These are phyloP conservation scores for Coprinellus aureogranulatus DNA, from an alignment of 768 basidiomycete genomes.

Conservation along the genomic window DNA sequence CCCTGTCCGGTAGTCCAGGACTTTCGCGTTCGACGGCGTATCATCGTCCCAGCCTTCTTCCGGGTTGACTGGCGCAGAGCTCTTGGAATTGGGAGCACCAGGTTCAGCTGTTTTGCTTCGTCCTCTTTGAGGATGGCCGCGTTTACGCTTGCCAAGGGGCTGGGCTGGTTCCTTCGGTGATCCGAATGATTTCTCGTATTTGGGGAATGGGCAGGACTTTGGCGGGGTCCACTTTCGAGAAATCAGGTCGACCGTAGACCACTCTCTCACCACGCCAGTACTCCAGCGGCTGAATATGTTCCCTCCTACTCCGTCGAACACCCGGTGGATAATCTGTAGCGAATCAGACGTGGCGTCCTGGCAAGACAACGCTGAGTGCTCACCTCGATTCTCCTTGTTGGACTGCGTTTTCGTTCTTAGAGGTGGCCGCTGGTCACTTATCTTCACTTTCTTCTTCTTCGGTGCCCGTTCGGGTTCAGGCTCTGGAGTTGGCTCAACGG, in stretches of 20 bases:
- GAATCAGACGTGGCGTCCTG: not conserved
- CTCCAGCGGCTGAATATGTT: slow-evolving; percentile 71
- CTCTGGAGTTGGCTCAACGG: slow-evolving; percentile 8
- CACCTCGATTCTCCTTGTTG: slow-evolving; percentile 45
- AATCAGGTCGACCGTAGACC: slow-evolving; percentile 62
- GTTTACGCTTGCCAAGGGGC: slow-evolving; percentile 36
- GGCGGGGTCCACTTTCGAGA: slow-evolving; percentile 24
- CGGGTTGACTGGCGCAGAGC: slow-evolving; percentile 35
- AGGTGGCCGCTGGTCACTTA: slow-evolving; percentile 18
- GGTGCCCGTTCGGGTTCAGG: slow-evolving; percentile 5
- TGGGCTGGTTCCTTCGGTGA: slow-evolving; percentile 41
- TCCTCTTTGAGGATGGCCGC: slow-evolving; percentile 20
- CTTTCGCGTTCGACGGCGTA: slow-evolving; percentile 63
- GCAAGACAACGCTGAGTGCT: slow-evolving; percentile 6
- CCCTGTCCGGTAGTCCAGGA: slow-evolving; percentile 63
- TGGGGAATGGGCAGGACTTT: slow-evolving; percentile 53
- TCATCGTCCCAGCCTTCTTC: slow-evolving; percentile 87
- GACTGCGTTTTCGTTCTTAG: slow-evolving; percentile 16
- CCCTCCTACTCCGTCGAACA: slow-evolving; percentile 69
- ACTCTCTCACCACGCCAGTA: slow-evolving; percentile 94
- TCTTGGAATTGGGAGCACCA: slow-evolving; percentile 9
- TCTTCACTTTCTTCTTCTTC: slow-evolving; percentile 36
- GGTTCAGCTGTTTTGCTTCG: slow-evolving; percentile 38
- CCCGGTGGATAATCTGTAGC: slow-evolving; percentile 42
- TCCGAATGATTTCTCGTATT: slow-evolving; percentile 67